These are phyloP conservation scores for Venustampulla echinocandica DNA, from an alignment of 495 filamentous ascomycete species.

Conservation along the genomic window DNA sequence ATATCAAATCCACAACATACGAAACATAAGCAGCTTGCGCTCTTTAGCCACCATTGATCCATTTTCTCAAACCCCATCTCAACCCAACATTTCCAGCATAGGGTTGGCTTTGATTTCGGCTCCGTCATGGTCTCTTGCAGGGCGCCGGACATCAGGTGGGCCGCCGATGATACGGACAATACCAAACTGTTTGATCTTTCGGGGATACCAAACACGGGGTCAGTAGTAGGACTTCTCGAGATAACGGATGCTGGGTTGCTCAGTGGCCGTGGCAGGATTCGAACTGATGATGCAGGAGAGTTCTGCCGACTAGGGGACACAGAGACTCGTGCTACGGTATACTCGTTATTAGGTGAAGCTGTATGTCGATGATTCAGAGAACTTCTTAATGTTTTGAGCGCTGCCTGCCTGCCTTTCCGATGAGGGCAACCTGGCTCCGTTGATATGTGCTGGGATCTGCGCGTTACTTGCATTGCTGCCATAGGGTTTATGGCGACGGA, in stretches of 20 bases:
- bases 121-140: not conserved
- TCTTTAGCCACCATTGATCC: constrained; percentile 8
- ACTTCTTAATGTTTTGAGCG: not conserved
- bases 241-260: not conserved
- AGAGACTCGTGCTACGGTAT: not conserved
- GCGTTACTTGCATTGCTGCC: not conserved
- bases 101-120: not conserved
- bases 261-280: too few relatives aligned
- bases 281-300: too few relatives aligned
- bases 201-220: not conserved
- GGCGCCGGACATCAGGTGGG: constrained; percentile 2
- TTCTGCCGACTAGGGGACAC: not conserved
- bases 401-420: not conserved
- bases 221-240: not conserved
- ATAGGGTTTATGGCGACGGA: constrained; percentile 3
- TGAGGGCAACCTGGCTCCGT: not conserved
- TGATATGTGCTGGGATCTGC: not conserved
- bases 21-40: constrained; percentile 14
- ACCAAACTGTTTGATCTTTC: not conserved
- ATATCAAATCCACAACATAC: constrained; percentile 21
- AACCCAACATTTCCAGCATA: constrained; percentile 22
- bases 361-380: constrained; percentile 2
- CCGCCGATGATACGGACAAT: constrained; percentile 5
- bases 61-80: constrained; percentile 4
- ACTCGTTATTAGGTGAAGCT: constrained; percentile 4